phyloP scores from a whole-genome alignment of 768 basidiomycete genomes.

The Pleurotus tuoliensis region DNA sequence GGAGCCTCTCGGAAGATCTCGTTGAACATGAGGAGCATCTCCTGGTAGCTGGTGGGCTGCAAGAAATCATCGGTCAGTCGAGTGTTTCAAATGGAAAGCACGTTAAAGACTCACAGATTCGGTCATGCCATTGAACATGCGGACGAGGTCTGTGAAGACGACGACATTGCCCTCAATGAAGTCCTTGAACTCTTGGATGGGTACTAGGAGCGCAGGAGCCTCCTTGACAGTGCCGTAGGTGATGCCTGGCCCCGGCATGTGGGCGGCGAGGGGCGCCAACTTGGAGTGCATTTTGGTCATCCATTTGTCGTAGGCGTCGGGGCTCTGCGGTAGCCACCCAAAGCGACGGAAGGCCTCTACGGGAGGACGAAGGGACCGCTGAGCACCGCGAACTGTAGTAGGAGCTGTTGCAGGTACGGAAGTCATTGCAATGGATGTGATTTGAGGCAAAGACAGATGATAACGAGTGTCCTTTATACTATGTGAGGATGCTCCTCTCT shows the following conservation, averaged over 20 bases:
- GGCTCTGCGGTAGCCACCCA: background rate
- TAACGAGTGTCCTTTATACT: too few relatives aligned
- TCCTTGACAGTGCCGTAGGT: background rate
- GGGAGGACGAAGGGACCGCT: background rate
- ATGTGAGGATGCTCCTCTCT: too few relatives aligned
- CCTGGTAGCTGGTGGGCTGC: conserved; percentile 11
- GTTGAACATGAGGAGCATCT: conserved; percentile 10
- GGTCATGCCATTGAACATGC: conserved; percentile 24
- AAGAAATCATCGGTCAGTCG: conserved; percentile 25
- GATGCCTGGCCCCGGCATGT: background rate
- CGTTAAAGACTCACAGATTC: background rate
- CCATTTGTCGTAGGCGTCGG: conserved; percentile 4
- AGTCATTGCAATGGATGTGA: background rate
- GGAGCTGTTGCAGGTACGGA: background rate
- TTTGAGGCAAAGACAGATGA: too few relatives aligned
- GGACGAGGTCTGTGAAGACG: conserved; percentile 27
- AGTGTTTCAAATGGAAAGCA: background rate
- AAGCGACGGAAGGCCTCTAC: background rate
- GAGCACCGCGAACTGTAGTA: background rate
- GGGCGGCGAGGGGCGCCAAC: background rate
- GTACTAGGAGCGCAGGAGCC: background rate
- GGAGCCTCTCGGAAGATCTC: conserved; percentile 12
- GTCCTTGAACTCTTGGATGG: conserved; percentile 23
- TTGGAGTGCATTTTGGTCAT: background rate
- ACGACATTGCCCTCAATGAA: conserved; percentile 24